phyloP scores from a whole-genome alignment of 2,329 filamentous ascomycete genomes.

The Alternaria conjuncta region DNA sequence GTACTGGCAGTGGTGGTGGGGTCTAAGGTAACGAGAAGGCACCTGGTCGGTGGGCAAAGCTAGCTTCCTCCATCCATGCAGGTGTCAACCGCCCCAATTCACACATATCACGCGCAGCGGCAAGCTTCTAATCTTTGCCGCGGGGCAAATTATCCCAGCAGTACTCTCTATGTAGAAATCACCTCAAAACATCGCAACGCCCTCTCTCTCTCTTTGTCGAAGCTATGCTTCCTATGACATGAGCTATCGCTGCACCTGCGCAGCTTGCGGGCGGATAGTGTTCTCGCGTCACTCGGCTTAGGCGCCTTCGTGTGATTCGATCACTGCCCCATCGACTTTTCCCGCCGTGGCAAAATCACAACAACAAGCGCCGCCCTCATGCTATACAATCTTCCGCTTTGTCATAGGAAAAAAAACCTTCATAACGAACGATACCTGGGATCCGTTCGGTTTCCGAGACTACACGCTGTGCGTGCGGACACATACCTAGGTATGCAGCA shows the following conservation, averaged over 20 bases:
- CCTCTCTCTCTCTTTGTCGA: not conserved
- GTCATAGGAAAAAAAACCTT: not conserved
- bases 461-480: not conserved
- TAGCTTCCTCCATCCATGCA: slow-evolving; percentile 7
- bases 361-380: slow-evolving; percentile 6
- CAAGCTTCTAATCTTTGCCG: not conserved
- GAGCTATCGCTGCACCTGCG: slow-evolving; percentile 12
- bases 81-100: slow-evolving; percentile 5
- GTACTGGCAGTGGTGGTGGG: slow-evolving; percentile 9
- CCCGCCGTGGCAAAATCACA: slow-evolving; percentile 11
- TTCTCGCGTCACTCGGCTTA: slow-evolving; percentile 14
- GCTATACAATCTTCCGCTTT: not conserved
- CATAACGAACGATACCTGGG: not conserved
- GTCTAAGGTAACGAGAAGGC: slow-evolving; percentile 13
- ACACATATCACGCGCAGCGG: not conserved
- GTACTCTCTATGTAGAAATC: not conserved
- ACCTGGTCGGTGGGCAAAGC: slow-evolving; percentile 10
- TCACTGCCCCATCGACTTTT: slow-evolving; percentile 5
- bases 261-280: slow-evolving; percentile 5
- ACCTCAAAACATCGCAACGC: not conserved
- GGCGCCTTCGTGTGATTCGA: slow-evolving; percentile 8
- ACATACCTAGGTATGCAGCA: not conserved
- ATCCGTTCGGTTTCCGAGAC: not conserved
- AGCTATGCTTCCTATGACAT: not conserved
- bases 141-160: not conserved